Base-by-base conservation (phyloP, 306 rosid genomes). In the Quercus wislizeni region DNA sequence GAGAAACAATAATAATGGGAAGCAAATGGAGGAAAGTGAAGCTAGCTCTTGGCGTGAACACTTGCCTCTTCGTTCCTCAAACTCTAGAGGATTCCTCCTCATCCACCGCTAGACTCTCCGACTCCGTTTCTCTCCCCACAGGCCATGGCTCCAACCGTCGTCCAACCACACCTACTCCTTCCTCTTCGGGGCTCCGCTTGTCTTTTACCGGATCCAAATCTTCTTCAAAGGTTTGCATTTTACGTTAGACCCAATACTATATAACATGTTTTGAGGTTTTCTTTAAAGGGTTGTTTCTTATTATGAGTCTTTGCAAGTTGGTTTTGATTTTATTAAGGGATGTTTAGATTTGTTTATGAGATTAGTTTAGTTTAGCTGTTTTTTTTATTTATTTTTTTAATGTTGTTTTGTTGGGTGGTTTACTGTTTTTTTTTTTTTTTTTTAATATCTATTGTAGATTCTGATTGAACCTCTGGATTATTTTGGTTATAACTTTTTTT, bases 21-120 rank as follows among this genome's bases (percentile, higher is more conserved):
- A 90, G 87, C 86, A 92, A 84, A 79, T 94, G 99, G 99, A 88
- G 89, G 79, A 92, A 91, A 85, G 76, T 92, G 69, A 92, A 94
- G 86, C 84, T 88, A 43, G 92, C 97, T 74, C 82, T 94, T 17
- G 97, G 97, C 10, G 11, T 86, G 46, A 88, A 90, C 52, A 74
- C 79, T 30, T 89, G 95, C 35, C 76, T 91, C 49, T 87, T 84
- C 59, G 79, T 83, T 80, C 96, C 96, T 4, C 83, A 52, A 56
- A 80, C 91, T 18, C 5, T 59, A 1, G 93, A 91, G 28, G 91
- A 83, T 75, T 75, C 92, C 6, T 21, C 91, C 1, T 23, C 88
- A 0, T 70, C 93, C 5, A 77, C 25, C 74, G 74, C 49, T 2
- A 15, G 82, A 6, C 38, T 81, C 12, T 85, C 96, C 74, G 88